Percentiles rank a stretch among this genome's conserved stretches.
phyloP scores from a whole-genome alignment of 2,329 filamentous ascomycete genomes.

The Penicillium verrucosum region DNA sequence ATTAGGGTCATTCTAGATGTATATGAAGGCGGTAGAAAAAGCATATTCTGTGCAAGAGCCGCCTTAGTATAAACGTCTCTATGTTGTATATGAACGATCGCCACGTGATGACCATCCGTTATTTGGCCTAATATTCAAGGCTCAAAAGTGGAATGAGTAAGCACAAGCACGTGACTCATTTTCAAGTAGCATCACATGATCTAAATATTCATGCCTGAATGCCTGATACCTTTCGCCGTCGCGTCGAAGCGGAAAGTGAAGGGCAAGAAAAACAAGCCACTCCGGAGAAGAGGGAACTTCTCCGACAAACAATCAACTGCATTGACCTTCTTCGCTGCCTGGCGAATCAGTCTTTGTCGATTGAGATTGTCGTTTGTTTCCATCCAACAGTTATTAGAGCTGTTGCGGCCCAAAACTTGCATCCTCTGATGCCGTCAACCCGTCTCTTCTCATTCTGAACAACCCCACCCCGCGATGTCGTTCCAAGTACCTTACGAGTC shows the following conservation, averaged over 20 bases:
- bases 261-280: constrained; percentile 6
- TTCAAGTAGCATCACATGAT: neutral
- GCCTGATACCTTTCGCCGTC: constrained; percentile 10
- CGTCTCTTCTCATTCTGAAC: constrained; percentile 2
- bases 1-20: no score
- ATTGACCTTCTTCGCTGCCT: neutral
- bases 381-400: constrained; percentile 6
- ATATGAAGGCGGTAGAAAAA: no score
- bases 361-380: neutral
- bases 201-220: neutral
- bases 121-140: neutral
- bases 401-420: constrained; percentile 21
- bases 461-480: constrained; percentile 25
- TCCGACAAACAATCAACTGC: neutral
- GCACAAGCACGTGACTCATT: neutral
- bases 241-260: constrained; percentile 11
- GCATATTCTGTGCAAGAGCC: no score
- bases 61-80: no score
- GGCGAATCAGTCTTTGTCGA: neutral
- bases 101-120: neutral
- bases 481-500: constrained; percentile 38
- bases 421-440: constrained; percentile 9
- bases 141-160: neutral
- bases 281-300: neutral
- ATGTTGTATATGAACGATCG: neutral